phyloP scores from a whole-genome alignment of 169 alveolate species.

The Plasmodium gonderi region DNA sequence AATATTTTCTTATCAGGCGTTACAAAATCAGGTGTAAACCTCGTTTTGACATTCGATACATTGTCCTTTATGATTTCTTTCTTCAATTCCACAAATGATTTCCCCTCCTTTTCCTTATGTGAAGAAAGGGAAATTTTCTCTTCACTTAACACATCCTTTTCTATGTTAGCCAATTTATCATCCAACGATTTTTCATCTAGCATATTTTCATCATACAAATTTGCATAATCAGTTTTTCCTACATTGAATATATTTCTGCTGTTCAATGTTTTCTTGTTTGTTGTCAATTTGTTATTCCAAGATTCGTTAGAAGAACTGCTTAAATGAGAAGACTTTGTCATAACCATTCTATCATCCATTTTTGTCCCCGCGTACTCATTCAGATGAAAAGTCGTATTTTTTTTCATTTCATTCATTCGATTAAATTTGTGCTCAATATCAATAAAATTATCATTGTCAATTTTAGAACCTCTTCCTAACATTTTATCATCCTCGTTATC shows the following conservation, averaged over 20 bases:
- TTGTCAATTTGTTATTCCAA: neutral
- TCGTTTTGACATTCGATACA: neutral
- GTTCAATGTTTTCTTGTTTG: neutral
- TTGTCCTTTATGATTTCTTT: conserved; percentile 2
- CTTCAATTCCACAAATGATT: conserved; percentile 36
- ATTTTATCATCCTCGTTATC: neutral
- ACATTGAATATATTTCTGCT: neutral
- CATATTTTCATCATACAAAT: neutral
- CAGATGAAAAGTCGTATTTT: neutral
- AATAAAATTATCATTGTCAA: neutral
- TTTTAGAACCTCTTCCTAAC: neutral
- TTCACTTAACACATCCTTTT: neutral
- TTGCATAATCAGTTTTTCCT: neutral
- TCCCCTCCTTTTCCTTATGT: neutral
- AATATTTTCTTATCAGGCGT: neutral
- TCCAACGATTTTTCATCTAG: conserved; percentile 22
- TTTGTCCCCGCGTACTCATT: neutral
- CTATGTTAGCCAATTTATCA: conserved; percentile 17
- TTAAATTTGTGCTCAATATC: neutral
- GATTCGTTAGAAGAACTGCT: neutral
- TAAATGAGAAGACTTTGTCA: neutral
- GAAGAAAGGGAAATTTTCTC: neutral
- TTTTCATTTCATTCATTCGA: neutral
- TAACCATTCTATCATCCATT: neutral
- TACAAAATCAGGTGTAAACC: conserved; percentile 67